These are phyloP conservation scores for Aspergillus sp. DNA, from an alignment of 2,329 filamentous ascomycete genomes.

Conservation along the genomic window DNA sequence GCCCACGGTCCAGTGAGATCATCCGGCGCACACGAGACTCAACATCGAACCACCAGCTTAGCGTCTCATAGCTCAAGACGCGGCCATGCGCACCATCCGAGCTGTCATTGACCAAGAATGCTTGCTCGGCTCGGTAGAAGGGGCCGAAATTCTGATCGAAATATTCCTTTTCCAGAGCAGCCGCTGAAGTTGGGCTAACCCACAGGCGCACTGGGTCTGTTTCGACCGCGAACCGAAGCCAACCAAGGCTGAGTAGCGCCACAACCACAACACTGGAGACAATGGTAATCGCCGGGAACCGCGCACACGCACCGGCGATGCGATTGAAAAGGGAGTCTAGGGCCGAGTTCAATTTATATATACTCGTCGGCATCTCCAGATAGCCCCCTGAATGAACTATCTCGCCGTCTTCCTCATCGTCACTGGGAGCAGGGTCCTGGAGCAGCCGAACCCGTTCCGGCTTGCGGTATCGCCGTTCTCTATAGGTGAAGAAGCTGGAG, in stretches of 20 bases:
- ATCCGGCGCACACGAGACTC: conserved; percentile 74
- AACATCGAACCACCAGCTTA: conserved; percentile 91
- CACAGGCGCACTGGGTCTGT: conserved; percentile 86
- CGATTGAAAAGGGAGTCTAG: conserved; percentile 78
- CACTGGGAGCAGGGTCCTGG: conserved; percentile 78
- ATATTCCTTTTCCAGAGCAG: conserved; percentile 88
- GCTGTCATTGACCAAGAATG: conserved; percentile 89
- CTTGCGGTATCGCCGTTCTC: conserved; percentile 69
- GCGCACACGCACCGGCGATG: conserved; percentile 76
- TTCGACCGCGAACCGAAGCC: conserved; percentile 86
- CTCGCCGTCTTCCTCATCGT: conserved; percentile 92
- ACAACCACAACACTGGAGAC: conserved; percentile 71
- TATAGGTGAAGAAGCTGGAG: conserved; percentile 73
- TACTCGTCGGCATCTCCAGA: conserved; percentile 73
- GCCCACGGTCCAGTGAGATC: conserved; percentile 66
- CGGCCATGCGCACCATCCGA: conserved; percentile 62
- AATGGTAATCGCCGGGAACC: conserved; percentile 84
- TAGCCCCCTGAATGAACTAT: conserved; percentile 73
- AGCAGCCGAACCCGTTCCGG: conserved; percentile 82
- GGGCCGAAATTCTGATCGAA: conserved; percentile 93
- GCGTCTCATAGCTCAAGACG: conserved; percentile 82
- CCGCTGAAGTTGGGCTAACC: conserved; percentile 92
- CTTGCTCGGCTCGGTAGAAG: conserved; percentile 92
- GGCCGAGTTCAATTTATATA: conserved; percentile 80
- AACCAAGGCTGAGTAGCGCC: conserved; percentile 77